Percentiles rank a stretch among this genome's conserved stretches.
Evolutionary conservation across 2,329 filamentous ascomycete genomes (phyloP).

Genomic region (Scytalidium sp.): DNA sequence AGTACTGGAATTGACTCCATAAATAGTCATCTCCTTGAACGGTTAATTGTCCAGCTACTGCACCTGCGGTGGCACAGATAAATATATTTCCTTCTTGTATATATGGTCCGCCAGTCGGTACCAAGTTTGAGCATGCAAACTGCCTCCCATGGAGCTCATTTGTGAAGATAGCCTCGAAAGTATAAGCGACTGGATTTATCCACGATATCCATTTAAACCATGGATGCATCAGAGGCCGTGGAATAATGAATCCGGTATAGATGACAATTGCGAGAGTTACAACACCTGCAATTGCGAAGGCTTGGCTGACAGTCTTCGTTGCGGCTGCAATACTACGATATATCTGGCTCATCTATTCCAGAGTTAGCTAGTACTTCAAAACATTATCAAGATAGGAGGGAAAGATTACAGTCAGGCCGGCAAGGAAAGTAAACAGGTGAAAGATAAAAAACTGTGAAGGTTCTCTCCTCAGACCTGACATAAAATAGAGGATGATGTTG

Average conservation of each 20-base stretch:
- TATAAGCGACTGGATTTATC: constrained; percentile 59
- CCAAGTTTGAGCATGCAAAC: constrained; percentile 50
- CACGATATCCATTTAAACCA: constrained; percentile 86
- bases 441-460: constrained; percentile 84
- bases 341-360: constrained; percentile 66
- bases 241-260: constrained; percentile 39
- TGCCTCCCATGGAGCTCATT: constrained; percentile 71
- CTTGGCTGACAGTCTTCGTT: constrained; percentile 65
- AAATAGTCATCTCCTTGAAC: too few relatives aligned
- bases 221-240: constrained; percentile 58
- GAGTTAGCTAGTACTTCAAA: constrained; percentile 73
- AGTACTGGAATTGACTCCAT: too few relatives aligned
- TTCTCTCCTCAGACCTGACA: constrained; percentile 67
- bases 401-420: constrained; percentile 57
- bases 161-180: constrained; percentile 76
- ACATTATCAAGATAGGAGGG: constrained; percentile 38
- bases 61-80: too few relatives aligned
- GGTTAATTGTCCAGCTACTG: too few relatives aligned
- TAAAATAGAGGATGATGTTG: constrained; percentile 82
- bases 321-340: constrained; percentile 72
- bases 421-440: constrained; percentile 33
- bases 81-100: constrained; percentile 35
- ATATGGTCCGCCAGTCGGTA: constrained; percentile 33
- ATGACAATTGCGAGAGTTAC: constrained; percentile 33
- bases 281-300: constrained; percentile 59